Conservation (phyloP, 1,139 yeast species). For the Candida glucosophila region DNA sequence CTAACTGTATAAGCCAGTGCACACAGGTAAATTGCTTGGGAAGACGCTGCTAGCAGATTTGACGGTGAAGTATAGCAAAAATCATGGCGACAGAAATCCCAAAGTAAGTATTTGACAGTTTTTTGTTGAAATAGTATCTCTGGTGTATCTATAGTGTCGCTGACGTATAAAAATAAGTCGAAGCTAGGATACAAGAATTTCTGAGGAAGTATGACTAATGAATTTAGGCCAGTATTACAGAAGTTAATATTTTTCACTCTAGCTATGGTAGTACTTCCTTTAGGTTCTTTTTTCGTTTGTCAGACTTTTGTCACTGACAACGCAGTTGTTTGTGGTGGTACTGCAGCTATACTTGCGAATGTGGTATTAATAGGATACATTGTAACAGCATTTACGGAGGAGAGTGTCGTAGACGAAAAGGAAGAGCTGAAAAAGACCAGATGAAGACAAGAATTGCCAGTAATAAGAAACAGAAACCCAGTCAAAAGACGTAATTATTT, state of each 20-base stretch:
- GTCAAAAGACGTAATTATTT: too few species aligned
- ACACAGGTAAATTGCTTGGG: background rate
- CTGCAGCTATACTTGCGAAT: slow-evolving; percentile 84
- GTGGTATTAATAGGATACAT: slow-evolving; percentile 80
- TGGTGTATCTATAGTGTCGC: too few species aligned
- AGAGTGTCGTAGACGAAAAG: slow-evolving; percentile 31
- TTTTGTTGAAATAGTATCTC: too few species aligned
- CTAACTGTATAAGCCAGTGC: background rate
- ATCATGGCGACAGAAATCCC: slow-evolving; percentile 50
- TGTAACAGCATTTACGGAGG: slow-evolving; percentile 80
- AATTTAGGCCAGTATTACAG: slow-evolving; percentile 53
- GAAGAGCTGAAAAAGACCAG: slow-evolving; percentile 15
- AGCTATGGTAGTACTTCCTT: slow-evolving; percentile 79
- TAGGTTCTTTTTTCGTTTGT: slow-evolving; percentile 59
- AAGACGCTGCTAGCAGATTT: background rate
- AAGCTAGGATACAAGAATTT: too few species aligned
- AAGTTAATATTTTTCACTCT: slow-evolving; percentile 82
- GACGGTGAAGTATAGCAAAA: background rate
- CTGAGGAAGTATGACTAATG: too few species aligned
- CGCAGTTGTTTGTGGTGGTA: slow-evolving; percentile 76
- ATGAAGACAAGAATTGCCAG: too few species aligned
- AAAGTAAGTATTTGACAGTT: slow-evolving; percentile 45
- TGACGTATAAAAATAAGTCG: too few species aligned
- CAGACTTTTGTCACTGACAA: slow-evolving; percentile 47
- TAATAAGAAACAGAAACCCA: too few species aligned